Conservation (phyloP, 2,329 filamentous ascomycete species). For the Alternaria consortialis region DNA sequence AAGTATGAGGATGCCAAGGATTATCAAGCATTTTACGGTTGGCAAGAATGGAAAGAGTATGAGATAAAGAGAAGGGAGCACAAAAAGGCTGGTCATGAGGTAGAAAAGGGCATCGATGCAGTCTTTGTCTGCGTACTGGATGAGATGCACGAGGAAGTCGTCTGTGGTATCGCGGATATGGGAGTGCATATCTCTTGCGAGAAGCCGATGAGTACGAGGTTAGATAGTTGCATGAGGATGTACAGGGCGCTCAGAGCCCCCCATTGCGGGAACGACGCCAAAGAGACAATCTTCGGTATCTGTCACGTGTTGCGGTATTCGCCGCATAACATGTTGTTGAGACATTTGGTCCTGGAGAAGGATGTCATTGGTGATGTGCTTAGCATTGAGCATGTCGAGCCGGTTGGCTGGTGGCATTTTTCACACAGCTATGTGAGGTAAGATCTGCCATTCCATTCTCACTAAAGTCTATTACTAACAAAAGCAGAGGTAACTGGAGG, state of each 20-base stretch:
- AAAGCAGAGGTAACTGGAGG: slow-evolving; percentile 83
- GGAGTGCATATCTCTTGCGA: slow-evolving; percentile 90
- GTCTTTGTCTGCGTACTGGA: slow-evolving; percentile 82
- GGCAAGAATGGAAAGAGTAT: slow-evolving; percentile 79
- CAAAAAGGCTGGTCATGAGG: slow-evolving; percentile 27
- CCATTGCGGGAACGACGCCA: neutral
- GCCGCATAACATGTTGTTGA: slow-evolving; percentile 87
- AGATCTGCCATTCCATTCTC: slow-evolving; percentile 8
- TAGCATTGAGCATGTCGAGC: slow-evolving; percentile 90
- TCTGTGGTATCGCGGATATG: slow-evolving; percentile 73
- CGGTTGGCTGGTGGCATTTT: slow-evolving; percentile 97
- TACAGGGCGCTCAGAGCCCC: slow-evolving; percentile 63
- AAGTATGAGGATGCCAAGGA: slow-evolving; percentile 54
- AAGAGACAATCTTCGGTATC: slow-evolving; percentile 75
- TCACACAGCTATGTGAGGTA: slow-evolving; percentile 66
- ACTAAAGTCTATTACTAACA: slow-evolving; percentile 4
- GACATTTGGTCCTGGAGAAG: slow-evolving; percentile 78
- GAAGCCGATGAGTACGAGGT: slow-evolving; percentile 85
- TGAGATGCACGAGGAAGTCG: slow-evolving; percentile 84
- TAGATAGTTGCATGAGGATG: slow-evolving; percentile 81
- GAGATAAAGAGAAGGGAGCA: slow-evolving; percentile 70
- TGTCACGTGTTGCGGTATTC: slow-evolving; percentile 94
- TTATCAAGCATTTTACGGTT: slow-evolving; percentile 76
- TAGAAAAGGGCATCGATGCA: slow-evolving; percentile 58
- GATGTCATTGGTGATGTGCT: slow-evolving; percentile 83